Evolutionary conservation across 805 yeast species (phyloP).

Genomic region (Starmerella bombi): DNA sequence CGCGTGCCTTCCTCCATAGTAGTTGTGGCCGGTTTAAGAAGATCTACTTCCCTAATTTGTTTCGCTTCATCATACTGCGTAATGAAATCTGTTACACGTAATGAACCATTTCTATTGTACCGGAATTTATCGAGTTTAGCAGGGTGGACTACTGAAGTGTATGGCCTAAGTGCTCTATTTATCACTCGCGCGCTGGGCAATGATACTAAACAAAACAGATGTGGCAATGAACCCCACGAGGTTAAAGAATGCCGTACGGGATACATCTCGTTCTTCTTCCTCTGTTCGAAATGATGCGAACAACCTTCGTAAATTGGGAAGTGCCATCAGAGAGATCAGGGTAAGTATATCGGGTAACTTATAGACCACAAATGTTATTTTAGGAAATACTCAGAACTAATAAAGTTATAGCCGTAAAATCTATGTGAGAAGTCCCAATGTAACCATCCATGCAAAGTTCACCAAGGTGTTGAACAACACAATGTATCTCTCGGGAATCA

Average conservation of each 20-base stretch:
- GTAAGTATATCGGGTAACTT: too few species aligned
- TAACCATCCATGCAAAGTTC: constrained; percentile 25
- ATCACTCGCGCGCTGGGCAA: constrained; percentile 43
- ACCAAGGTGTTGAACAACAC: constrained; percentile 19
- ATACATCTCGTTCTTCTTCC: constrained; percentile 66
- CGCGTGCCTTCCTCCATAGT: constrained; percentile 9
- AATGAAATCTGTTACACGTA: constrained; percentile 11
- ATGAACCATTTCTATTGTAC: not conserved
- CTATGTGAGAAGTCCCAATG: constrained; percentile 18
- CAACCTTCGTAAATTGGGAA: constrained; percentile 64
- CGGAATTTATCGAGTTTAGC: not conserved
- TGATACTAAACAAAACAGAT: constrained; percentile 66
- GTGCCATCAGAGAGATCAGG: too few species aligned
- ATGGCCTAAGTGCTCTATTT: constrained; percentile 1
- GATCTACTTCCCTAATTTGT: constrained; percentile 8
- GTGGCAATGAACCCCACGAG: constrained; percentile 69
- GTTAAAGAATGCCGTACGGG: constrained; percentile 52
- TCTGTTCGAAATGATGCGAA: constrained; percentile 75
- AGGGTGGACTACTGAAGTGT: not conserved
- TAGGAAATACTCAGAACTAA: too few species aligned
- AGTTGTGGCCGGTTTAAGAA: not conserved
- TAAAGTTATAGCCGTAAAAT: too few species aligned
- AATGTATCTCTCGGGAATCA: constrained; percentile 18
- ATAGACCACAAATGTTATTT: too few species aligned
- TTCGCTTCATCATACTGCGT: constrained; percentile 15